phyloP scores from a whole-genome alignment of 495 filamentous ascomycete species.

The Penicilliopsis zonata region DNA sequence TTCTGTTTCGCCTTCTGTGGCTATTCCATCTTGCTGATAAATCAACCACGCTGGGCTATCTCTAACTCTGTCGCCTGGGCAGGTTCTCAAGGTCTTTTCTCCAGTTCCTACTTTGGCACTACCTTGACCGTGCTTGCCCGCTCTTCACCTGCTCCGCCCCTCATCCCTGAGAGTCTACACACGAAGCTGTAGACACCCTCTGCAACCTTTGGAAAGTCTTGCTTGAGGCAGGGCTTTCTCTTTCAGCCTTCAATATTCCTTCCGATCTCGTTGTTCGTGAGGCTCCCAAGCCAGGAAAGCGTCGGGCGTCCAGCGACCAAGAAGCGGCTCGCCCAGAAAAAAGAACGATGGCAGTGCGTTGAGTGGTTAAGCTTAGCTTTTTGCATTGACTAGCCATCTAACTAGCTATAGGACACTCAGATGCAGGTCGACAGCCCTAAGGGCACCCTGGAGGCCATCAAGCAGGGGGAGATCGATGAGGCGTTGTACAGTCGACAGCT shows the following conservation, averaged over 20 bases:
- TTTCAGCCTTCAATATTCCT: conserved; percentile 38
- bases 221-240: conserved; percentile 40
- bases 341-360: conserved; percentile 73
- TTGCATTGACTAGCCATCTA: conserved; percentile 2
- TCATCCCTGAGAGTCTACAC: conserved; percentile 19
- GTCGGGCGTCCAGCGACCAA: conserved; percentile 71
- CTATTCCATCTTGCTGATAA: too few species aligned
- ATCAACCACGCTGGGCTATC: too few species aligned
- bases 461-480: conserved; percentile 80
- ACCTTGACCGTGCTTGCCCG: conserved; percentile 1
- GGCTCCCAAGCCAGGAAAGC: conserved; percentile 64
- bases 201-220: conserved; percentile 34
- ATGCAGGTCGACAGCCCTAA: conserved; percentile 71
- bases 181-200: conserved; percentile 17
- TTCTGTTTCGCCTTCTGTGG: too few species aligned
- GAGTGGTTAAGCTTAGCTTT: neutral
- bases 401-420: conserved; percentile 42
- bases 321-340: conserved; percentile 56
- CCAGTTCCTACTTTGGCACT: neutral
- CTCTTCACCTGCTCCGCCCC: conserved; percentile 11
- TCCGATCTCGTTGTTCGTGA: conserved; percentile 41
- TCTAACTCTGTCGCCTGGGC: neutral
- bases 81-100: conserved; percentile 1
- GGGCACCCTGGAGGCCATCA: conserved; percentile 43
- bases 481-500: conserved; percentile 96